These are phyloP conservation scores for Craspedostauros australis DNA, from an alignment of 108 stramenopile species.

Conservation along the genomic window DNA sequence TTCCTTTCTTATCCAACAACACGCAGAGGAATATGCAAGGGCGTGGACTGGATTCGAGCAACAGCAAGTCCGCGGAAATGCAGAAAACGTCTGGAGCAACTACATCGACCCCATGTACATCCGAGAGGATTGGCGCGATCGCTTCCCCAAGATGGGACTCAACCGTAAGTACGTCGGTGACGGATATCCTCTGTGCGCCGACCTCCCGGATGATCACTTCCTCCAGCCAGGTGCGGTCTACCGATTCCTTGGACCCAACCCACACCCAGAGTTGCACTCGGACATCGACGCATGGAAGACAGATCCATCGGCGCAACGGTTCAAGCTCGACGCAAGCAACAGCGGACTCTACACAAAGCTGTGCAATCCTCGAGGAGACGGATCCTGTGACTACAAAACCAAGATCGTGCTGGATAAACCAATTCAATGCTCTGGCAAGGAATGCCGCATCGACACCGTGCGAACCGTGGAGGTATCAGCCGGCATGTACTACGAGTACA, in stretches of 20 bases:
- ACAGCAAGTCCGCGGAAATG: constrained; percentile 19
- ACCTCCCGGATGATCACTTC: constrained; percentile 48
- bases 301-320: constrained; percentile 11
- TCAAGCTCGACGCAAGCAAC: constrained; percentile 6
- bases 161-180: constrained; percentile 63
- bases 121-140: constrained; percentile 30
- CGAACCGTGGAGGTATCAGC: constrained; percentile 42
- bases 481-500: constrained; percentile 57
- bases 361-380: constrained; percentile 21
- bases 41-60: constrained; percentile 45
- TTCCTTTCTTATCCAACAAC: too few species aligned
- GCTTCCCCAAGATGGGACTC: constrained; percentile 56
- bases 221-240: constrained; percentile 44
- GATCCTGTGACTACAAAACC: constrained; percentile 24
- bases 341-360: constrained; percentile 30
- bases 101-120: constrained; percentile 52
- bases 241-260: constrained; percentile 32
- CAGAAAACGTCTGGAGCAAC: constrained; percentile 20
- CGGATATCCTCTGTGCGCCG: constrained; percentile 36
- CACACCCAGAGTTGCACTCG: constrained; percentile 2
- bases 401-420: constrained; percentile 32
- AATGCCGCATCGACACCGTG: constrained; percentile 53
- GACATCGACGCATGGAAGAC: constrained; percentile 20
- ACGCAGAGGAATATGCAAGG: constrained; percentile 35
- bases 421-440: constrained; percentile 37